Base-by-base conservation (phyloP, 768 basidiomycete species). In the Pilatotrama ljubarskyi region DNA sequence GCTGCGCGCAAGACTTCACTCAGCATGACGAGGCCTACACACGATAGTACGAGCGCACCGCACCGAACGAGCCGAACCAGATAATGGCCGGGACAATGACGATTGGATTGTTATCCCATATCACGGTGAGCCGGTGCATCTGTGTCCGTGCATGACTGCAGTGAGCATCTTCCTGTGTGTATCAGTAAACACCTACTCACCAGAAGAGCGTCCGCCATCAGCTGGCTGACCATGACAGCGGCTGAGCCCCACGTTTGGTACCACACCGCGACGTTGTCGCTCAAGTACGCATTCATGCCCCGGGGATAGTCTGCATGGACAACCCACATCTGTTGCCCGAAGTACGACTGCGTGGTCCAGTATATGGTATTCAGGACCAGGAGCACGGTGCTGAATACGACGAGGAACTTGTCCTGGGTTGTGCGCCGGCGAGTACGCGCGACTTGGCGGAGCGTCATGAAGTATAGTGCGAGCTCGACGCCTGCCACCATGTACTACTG, bases 301-400 rank as follows among this genome's bases (percentile, higher is more conserved):
- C 70, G 70, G 5, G 69, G 66, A 20, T 56, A 47, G 43, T 66
- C 56, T 32, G 69, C 61, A 52, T 62, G 51, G 38, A 64, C 64
- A 42, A 71, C 69, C 66, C 66, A 73, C 66, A 72, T 70, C 54
- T 59, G 52, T 59, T 74, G 62, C n/a, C 67, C 68, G 51, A 66
- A 72, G 32, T 70, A 69, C 11, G 63, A 64, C 20, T 73, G 67
- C 1, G 64, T 62, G 25, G 64, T 59, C 52, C 70, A 64, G 42
- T 64, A 64, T 49, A 72, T 66, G 20, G 71, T 71, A 61, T 68
- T 63, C 17, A 74, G 66, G 15, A 60, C n/a, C n/a, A 72, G 44
- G n/a, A 70, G 60, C 11, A 64, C 46, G n/a, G 64, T 70, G 59
- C 64, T 64, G 56, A 66, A 72, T 11, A 20, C 26, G 18, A 63